Evolutionary conservation across 257 asterid genomes (phyloP).

Genomic region (Avicennia marina): DNA sequence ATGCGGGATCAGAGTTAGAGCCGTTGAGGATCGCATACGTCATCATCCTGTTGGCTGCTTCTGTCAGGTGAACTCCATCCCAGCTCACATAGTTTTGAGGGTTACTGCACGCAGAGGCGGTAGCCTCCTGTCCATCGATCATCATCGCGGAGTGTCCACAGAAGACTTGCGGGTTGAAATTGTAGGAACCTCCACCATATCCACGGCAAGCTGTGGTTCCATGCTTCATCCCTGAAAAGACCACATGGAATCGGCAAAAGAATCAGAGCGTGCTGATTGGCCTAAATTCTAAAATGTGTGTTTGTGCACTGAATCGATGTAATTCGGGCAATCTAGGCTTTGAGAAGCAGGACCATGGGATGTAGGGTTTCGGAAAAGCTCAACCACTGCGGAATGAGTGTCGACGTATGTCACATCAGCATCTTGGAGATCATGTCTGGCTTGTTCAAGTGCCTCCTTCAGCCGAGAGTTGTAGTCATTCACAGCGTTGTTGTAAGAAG

Average conservation of each 20-base stretch:
- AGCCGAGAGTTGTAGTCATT: conserved; percentile 43
- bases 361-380: conserved; percentile 50
- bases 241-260: too few species aligned
- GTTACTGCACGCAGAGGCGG: conserved; percentile 50
- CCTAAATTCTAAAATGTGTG: too few species aligned
- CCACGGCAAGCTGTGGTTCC: conserved; percentile 71
- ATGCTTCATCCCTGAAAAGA: conserved; percentile 43
- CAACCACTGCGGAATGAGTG: conserved; percentile 38
- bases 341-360: conserved; percentile 32
- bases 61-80: conserved; percentile 65
- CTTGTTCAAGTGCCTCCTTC: conserved; percentile 29
- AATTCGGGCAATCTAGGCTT: too few species aligned
- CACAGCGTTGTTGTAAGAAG: conserved; percentile 52
- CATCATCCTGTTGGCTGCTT: conserved; percentile 46
- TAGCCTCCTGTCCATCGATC: conserved; percentile 24
- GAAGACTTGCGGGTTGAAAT: conserved; percentile 33
- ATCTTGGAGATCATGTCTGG: conserved; percentile 30
- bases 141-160: conserved; percentile 42
- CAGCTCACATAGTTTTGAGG: conserved; percentile 67
- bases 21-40: conserved; percentile 46
- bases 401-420: conserved; percentile 48
- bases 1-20: conserved; percentile 49
- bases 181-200: conserved; percentile 56
- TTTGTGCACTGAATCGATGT: too few species aligned
- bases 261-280: too few species aligned